phyloP scores from a whole-genome alignment of 2,329 filamentous ascomycete species.

The Venturia pyrina region DNA sequence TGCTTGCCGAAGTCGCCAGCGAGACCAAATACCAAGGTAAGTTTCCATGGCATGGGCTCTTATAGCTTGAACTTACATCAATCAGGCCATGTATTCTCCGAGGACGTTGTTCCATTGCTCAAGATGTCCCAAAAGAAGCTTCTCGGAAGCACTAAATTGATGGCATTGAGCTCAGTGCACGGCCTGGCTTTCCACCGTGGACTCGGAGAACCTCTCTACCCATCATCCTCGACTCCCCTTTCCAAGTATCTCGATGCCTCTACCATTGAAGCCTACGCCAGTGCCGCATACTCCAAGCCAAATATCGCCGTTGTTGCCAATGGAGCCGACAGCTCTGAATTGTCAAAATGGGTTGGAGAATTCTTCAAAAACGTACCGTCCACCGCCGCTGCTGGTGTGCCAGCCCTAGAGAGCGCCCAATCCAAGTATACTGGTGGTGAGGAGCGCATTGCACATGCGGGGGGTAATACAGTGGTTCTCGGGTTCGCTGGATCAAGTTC shows the following conservation, averaged over 20 bases:
- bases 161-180: constrained; percentile 82
- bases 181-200: constrained; percentile 85
- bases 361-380: constrained; percentile 72
- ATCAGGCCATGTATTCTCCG: constrained; percentile 77
- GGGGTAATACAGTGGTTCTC: constrained; percentile 76
- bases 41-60: constrained; percentile 15
- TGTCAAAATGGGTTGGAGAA: constrained; percentile 83
- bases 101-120: constrained; percentile 73
- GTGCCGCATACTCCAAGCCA: constrained; percentile 72
- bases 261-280: constrained; percentile 64
- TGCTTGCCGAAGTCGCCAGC: constrained; percentile 83
- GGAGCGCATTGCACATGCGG: constrained; percentile 70
- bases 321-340: constrained; percentile 63
- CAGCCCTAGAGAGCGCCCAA: constrained; percentile 49
- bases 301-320: constrained; percentile 90
- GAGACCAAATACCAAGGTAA: constrained; percentile 73
- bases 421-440: constrained; percentile 92
- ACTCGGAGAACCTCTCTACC: constrained; percentile 69
- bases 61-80: constrained; percentile 6
- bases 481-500: constrained; percentile 86
- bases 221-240: constrained; percentile 59
- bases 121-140: constrained; percentile 67
- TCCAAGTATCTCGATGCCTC: constrained; percentile 73
- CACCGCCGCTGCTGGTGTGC: constrained; percentile 38
- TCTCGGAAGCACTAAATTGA: constrained; percentile 49